These are phyloP conservation scores for Cornus kousa DNA, from an alignment of 148 eudicot species.

Conservation along the genomic window DNA sequence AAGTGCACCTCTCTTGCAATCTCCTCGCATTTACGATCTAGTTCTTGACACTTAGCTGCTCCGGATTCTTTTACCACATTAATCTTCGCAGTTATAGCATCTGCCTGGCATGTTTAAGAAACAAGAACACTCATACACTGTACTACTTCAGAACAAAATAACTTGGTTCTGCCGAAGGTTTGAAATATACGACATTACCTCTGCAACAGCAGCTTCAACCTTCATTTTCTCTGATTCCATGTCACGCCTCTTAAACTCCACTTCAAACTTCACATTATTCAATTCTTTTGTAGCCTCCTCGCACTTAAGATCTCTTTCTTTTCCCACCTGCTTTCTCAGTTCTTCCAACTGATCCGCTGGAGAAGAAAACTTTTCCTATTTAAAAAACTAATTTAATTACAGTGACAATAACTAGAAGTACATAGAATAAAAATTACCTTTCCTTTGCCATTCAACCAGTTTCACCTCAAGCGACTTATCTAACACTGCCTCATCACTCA, in stretches of 20 bases:
- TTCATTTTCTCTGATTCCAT: constrained; percentile 52
- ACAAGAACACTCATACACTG: background rate
- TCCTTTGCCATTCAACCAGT: constrained; percentile 67
- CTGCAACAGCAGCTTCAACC: constrained; percentile 53
- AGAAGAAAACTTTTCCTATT: constrained; percentile 12
- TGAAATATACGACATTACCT: constrained; percentile 40
- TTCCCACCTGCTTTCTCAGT: constrained; percentile 53
- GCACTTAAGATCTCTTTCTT: constrained; percentile 49
- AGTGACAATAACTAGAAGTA: constrained; percentile 7
- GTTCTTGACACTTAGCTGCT: constrained; percentile 48
- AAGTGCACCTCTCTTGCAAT: constrained; percentile 55
- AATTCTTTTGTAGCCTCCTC: constrained; percentile 57
- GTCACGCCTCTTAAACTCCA: constrained; percentile 53
- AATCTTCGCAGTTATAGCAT: constrained; percentile 37
- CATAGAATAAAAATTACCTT: constrained; percentile 43
- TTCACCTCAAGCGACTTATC: constrained; percentile 76
- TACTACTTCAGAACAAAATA: constrained; percentile 4
- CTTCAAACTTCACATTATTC: constrained; percentile 58
- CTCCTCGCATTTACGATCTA: constrained; percentile 56
- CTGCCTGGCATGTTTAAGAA: constrained; percentile 39
- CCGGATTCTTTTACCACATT: constrained; percentile 50
- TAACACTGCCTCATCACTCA: constrained; percentile 64
- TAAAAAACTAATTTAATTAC: background rate
- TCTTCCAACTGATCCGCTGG: constrained; percentile 68
- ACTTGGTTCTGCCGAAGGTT: background rate